Conservation (phyloP, 192 early-diverging fungal species). For the Rhizoclosmatium globosum region DNA sequence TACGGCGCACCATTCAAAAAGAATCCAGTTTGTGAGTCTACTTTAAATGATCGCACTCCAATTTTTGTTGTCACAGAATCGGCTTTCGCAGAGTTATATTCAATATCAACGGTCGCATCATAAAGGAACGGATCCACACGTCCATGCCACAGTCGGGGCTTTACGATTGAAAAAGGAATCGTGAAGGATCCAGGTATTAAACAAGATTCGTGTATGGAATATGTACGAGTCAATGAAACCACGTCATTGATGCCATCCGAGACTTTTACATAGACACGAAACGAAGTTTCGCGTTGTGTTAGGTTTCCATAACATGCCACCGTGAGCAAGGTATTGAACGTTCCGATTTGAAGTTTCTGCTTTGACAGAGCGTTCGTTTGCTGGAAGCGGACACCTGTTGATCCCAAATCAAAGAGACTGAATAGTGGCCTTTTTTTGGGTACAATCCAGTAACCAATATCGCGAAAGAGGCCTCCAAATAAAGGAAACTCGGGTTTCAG, state of each 20-base stretch:
- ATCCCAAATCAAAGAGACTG: constrained; percentile 17
- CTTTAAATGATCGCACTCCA: constrained; percentile 15
- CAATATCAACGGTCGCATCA: constrained; percentile 3
- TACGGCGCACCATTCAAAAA: constrained; percentile 23
- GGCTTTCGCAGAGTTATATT: background rate
- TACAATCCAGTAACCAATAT: constrained; percentile 17
- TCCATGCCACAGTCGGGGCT: constrained; percentile 26
- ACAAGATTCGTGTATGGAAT: background rate
- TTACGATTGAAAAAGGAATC: constrained; percentile 20
- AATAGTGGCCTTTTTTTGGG: background rate
- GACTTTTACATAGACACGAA: background rate
- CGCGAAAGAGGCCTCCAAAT: constrained; percentile 30
- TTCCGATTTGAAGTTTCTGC: background rate
- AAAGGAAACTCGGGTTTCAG: constrained; percentile 7
- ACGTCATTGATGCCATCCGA: background rate
- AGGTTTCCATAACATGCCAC: constrained; percentile 21
- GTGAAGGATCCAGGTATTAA: constrained; percentile 2
- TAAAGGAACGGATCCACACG: constrained; percentile 30
- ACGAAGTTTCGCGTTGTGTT: background rate
- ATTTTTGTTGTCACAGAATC: constrained; percentile 19
- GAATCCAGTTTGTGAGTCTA: constrained; percentile 19
- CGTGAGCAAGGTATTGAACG: background rate
- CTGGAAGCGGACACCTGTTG: constrained; percentile 16
- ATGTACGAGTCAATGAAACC: background rate
- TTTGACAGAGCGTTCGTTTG: constrained; percentile 28